These are phyloP conservation scores for Mediolabrus comicus DNA, from an alignment of 108 stramenopile species.

Conservation along the genomic window DNA sequence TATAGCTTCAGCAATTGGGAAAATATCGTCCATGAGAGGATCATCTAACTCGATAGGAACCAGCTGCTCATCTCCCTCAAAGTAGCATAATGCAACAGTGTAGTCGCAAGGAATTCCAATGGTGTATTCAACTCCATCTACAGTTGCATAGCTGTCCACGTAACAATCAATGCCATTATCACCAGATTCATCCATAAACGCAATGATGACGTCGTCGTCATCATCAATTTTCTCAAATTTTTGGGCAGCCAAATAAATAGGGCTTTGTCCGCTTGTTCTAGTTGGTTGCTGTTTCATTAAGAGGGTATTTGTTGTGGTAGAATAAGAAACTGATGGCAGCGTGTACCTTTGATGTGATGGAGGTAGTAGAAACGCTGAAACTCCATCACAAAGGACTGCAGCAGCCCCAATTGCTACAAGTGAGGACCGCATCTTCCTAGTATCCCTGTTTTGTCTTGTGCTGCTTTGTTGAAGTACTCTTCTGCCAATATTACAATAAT, in stretches of 20 bases:
- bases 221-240: conserved; percentile 43
- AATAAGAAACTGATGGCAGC: neutral
- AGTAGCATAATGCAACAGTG: conserved; percentile 82
- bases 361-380: neutral
- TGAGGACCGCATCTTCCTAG: neutral
- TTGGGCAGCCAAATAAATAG: neutral
- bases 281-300: neutral
- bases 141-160: conserved; percentile 66
- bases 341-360: neutral
- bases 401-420: neutral
- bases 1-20: conserved; percentile 78
- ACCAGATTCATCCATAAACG: conserved; percentile 66
- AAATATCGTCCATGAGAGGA: conserved; percentile 81
- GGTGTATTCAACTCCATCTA: conserved; percentile 70
- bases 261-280: neutral
- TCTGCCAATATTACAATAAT: too few species aligned
- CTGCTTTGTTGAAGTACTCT: too few species aligned
- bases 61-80: conserved; percentile 59
- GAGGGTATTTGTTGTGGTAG: neutral
- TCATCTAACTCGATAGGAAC: conserved; percentile 79
- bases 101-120: conserved; percentile 87
- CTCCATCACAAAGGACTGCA: conserved; percentile 2
- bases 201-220: conserved; percentile 73
- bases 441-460: neutral
- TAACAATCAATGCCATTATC: conserved; percentile 84